These are phyloP conservation scores for Neostapfia colusana DNA, from an alignment of 176 grass and related monocot genomes.

Conservation along the genomic window DNA sequence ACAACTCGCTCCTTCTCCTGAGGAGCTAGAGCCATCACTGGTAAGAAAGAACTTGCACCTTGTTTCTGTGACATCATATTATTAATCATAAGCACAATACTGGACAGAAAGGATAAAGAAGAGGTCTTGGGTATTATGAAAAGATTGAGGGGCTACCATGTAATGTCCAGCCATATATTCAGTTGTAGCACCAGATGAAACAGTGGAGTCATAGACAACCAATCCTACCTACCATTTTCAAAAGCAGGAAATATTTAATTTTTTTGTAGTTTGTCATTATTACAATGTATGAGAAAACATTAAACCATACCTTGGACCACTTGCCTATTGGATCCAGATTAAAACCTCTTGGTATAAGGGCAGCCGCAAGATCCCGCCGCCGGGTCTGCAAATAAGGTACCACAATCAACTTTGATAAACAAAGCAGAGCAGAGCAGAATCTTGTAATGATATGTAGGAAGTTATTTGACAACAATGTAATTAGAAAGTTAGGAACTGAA, in stretches of 20 bases:
- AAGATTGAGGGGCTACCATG: conserved; percentile 47
- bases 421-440: background rate
- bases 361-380: conserved; percentile 88
- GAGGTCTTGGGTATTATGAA: background rate
- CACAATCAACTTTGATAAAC: background rate
- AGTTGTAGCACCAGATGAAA: conserved; percentile 80
- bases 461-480: too few species aligned
- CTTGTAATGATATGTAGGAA: too few species aligned
- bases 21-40: conserved; percentile 96
- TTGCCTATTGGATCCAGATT: conserved; percentile 95
- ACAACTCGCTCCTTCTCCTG: conserved; percentile 89
- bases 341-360: conserved; percentile 91
- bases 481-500: too few species aligned
- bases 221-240: conserved; percentile 74
- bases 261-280: background rate
- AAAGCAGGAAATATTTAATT: too few species aligned
- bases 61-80: conserved; percentile 60
- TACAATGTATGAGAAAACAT: background rate
- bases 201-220: conserved; percentile 88
- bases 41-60: conserved; percentile 93
- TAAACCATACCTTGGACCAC: conserved; percentile 85
- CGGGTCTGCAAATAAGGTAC: conserved; percentile 49
- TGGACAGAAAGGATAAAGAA: background rate
- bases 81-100: conserved; percentile 21
- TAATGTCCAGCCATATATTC: conserved; percentile 99